Evolutionary conservation across 164 flowering plant species (phyloP), one percentile per base, ranked within the genome.

Genomic region (Akebia trifoliata): DNA sequence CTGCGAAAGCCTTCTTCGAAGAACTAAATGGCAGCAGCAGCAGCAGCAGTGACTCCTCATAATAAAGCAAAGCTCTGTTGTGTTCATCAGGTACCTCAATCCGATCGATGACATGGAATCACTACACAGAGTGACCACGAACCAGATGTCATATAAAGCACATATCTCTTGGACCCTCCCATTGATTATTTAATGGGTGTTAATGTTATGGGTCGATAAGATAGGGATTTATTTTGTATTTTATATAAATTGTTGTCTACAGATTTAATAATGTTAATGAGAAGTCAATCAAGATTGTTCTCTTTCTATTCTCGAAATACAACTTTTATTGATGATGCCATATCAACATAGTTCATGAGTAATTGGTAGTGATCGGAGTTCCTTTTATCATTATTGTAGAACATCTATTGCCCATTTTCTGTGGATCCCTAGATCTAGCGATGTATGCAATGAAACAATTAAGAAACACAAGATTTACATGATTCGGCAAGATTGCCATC

Each of bases 1-100:
- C 91, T 1, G 65, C 68, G 6, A 90, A 90, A 73, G 1, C 81
- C 54, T 81, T 90, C 74, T 90, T 90, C 56, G 80, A 83, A 31
- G 75, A 82, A 21, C 66, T 70, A 42, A 89, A 81, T 60, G 64
- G 34, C 1, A 53, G 38, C 18, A 52, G 31, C 10, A 46, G 48
- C 43, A 60, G 55, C 12, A 61, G 50, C 36, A 49, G 34, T 44
- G 17, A 10, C 50, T 66, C 58, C 68, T 54, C 15, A 28, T 29
- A 56, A 34, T 34, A 42, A 22, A 12, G 36, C 40, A 22, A 40
- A 11, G 12, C 12, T 25, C 3, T 7, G 8, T 17, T 48, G n/a
- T 1, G 51, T 0, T 4, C 35, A 10, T 30, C 17, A 15, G 14
- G 14, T 57, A 32, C 15, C 34, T 24, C 47, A n/a, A 35, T 42